These are phyloP conservation scores for Nakaseomyces nivariensis DNA, from an alignment of 1,139 yeast genomes.

Conservation along the genomic window DNA sequence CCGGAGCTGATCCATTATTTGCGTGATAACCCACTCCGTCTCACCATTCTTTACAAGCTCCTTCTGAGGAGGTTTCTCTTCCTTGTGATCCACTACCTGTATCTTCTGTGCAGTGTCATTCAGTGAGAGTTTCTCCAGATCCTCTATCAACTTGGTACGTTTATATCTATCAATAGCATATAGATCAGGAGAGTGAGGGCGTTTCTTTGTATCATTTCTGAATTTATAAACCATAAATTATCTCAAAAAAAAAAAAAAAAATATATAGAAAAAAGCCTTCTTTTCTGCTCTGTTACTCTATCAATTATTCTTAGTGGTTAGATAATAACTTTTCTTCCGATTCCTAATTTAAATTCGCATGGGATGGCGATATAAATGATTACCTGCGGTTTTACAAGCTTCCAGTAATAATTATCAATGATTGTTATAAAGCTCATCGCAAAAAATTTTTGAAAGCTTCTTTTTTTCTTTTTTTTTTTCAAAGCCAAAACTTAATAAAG, in stretches of 20 bases:
- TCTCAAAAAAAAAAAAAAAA: neutral
- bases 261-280: too few species aligned
- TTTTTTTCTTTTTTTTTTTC: too few species aligned
- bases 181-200: constrained; percentile 22
- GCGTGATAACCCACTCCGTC: constrained; percentile 1
- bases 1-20: constrained; percentile 11
- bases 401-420: too few species aligned
- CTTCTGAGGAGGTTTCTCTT: neutral
- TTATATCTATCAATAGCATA: constrained; percentile 25
- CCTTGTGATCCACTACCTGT: constrained; percentile 5
- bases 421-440: too few species aligned
- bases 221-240: neutral
- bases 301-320: too few species aligned
- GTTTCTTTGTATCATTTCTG: constrained; percentile 10
- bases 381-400: too few species aligned
- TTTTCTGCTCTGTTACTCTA: too few species aligned
- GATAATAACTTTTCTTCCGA: too few species aligned
- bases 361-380: too few species aligned
- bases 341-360: too few species aligned
- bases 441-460: too few species aligned
- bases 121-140: constrained; percentile 23
- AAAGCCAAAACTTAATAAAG: too few species aligned
- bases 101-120: constrained; percentile 4
- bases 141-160: constrained; percentile 21
- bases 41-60: neutral